Conservation (phyloP, 1,139 yeast genomes). For the Suhomyces ambrosiae region DNA sequence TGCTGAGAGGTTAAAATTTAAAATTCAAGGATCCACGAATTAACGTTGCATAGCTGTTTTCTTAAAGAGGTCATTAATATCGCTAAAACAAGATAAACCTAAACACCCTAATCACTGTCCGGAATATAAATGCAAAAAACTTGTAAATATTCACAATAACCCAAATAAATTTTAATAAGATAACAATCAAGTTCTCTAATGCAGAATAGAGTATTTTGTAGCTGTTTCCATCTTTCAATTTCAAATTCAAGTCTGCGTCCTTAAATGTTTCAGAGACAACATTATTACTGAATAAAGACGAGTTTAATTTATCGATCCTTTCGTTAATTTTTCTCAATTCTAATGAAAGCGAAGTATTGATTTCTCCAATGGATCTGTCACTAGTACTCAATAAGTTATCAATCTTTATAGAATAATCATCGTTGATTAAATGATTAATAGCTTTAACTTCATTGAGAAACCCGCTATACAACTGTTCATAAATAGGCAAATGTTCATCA, state of each 20-base stretch:
- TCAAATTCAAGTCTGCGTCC: slow-evolving; percentile 24
- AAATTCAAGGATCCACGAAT: neutral
- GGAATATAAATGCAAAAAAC: slow-evolving; percentile 34
- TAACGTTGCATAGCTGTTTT: too few species aligned
- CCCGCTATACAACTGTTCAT: slow-evolving; percentile 37
- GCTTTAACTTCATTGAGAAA: slow-evolving; percentile 41
- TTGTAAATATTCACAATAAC: slow-evolving; percentile 60
- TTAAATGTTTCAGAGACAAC: slow-evolving; percentile 26
- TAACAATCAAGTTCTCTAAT: slow-evolving; percentile 55
- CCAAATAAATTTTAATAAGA: slow-evolving; percentile 71
- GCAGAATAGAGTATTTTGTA: slow-evolving; percentile 42
- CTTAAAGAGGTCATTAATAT: neutral
- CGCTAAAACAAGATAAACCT: slow-evolving; percentile 29
- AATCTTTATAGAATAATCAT: slow-evolving; percentile 50
- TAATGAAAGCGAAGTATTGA: slow-evolving; percentile 75
- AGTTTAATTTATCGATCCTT: slow-evolving; percentile 58
- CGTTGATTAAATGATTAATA: slow-evolving; percentile 42
- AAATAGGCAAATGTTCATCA: slow-evolving; percentile 40
- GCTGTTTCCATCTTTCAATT: slow-evolving; percentile 28
- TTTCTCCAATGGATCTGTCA: slow-evolving; percentile 79
- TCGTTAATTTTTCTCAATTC: slow-evolving; percentile 74
- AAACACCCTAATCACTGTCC: slow-evolving; percentile 40
- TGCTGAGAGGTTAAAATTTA: too few species aligned
- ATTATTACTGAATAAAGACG: slow-evolving; percentile 29
- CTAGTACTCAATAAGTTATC: slow-evolving; percentile 70